A percentile compares a stretch with the other conserved stretches of the same genome.
Conservation (phyloP, 805 yeast genomes). For the Myxozyma udenii region DNA sequence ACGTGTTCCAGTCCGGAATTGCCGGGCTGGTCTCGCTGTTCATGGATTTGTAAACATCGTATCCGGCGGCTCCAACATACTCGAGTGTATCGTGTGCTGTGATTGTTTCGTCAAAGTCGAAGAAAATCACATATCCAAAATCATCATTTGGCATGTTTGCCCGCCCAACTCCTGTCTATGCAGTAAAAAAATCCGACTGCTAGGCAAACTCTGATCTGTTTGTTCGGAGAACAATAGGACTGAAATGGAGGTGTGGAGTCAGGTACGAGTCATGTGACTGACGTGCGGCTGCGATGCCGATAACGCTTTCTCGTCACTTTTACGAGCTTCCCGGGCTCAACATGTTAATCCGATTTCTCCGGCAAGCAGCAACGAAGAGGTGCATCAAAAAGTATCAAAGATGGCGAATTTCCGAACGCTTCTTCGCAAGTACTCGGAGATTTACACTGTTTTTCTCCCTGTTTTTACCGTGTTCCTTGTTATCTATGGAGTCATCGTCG, state of each 20-base stretch:
- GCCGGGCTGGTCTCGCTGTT: not conserved
- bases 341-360: too few species aligned
- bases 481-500: slow-evolving; percentile 9
- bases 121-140: not conserved
- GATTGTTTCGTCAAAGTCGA: slow-evolving; percentile 33
- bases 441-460: slow-evolving; percentile 28
- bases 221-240: too few species aligned
- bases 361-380: too few species aligned
- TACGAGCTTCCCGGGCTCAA: too few species aligned
- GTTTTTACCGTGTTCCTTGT: slow-evolving; percentile 14
- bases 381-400: not conserved
- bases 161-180: too few species aligned
- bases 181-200: too few species aligned
- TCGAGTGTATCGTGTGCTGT: slow-evolving; percentile 27
- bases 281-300: too few species aligned
- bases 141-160: too few species aligned
- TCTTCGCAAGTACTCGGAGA: slow-evolving; percentile 24
- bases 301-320: too few species aligned
- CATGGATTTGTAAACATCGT: slow-evolving; percentile 1
- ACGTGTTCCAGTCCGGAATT: slow-evolving; percentile 20
- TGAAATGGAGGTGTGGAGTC: too few species aligned
- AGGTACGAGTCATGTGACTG: too few species aligned
- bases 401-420: slow-evolving; percentile 8
- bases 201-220: too few species aligned
- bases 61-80: slow-evolving; percentile 29